Evolutionary conservation across 768 basidiomycete genomes (phyloP), one percentile per base, ranked within the genome.

Genomic region (Polyporus arcularius): DNA sequence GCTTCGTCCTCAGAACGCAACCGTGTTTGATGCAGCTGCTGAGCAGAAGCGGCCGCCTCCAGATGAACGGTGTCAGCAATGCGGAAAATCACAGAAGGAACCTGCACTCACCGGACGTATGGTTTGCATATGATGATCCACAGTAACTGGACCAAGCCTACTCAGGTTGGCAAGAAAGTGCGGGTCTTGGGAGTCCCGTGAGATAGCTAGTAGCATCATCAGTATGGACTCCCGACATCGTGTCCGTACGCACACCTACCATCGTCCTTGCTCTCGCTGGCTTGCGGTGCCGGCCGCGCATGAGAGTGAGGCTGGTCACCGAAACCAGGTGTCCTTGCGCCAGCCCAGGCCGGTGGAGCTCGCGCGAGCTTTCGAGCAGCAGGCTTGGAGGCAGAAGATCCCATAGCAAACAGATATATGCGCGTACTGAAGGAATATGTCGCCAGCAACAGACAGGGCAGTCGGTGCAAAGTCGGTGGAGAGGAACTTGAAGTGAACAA

Each of bases 121-220:
- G 6, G 78, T 71, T 58, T 78, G 76, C 80, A 82, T 82, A 69
- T 80, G 82, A 65, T 88, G 86, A 66, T 90, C 84, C 12, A 93
- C 89, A 35, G 75, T 78, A 26, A 92, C 91, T 12, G 82, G 85
- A 1, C 90, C 90, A 2, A 94, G 75, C 40, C 72, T 76, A 64
- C 65, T 82, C 52, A 94, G 73, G 65, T 89, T 91, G 39, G 82
- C 78, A 65, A 89, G 71, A 53, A 93, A 82, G 30, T 91, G 82
- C 1, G 89, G 88, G 67, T 94, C 90, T 56, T 76, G 78, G n/a
- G 84, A 80, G 65, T 94, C 90, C 55, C 69, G 74, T 56, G 84
- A 78, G 66, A 90, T 85, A 8, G 76, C 89, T 90, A 64, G 46
- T 45, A 46, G 16, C 39, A 32, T 8, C n/a, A 32, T 46, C 14